Conservation (phyloP, 331 rosid genomes). For the Spiraea crenata region DNA sequence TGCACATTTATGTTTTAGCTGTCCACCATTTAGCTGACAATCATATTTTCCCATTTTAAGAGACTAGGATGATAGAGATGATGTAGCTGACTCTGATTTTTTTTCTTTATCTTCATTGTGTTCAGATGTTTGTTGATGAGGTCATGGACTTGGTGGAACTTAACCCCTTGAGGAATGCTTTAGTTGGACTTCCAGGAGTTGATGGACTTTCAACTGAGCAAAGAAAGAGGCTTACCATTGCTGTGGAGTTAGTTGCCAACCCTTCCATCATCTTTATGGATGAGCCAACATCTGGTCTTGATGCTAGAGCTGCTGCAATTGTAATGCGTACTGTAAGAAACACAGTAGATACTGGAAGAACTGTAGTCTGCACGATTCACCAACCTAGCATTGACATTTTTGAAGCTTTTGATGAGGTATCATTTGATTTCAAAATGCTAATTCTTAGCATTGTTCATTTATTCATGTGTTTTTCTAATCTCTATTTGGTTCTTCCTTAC, state of each 20-base stretch:
- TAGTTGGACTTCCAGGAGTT: constrained; percentile 45
- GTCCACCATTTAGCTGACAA: neutral
- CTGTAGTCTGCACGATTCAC: constrained; percentile 45
- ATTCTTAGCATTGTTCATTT: neutral
- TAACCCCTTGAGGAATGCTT: constrained; percentile 29
- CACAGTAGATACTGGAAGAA: constrained; percentile 43
- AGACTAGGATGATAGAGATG: constrained; percentile 3
- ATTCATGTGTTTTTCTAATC: neutral
- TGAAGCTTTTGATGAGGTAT: constrained; percentile 48
- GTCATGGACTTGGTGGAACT: constrained; percentile 40
- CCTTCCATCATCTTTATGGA: constrained; percentile 48
- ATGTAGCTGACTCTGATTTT: constrained; percentile 18
- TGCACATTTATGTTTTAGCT: neutral
- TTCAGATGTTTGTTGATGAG: constrained; percentile 40
- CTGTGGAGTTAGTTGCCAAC: constrained; percentile 44
- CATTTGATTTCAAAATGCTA: neutral
- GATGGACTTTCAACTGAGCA: constrained; percentile 42
- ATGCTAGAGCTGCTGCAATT: constrained; percentile 40
- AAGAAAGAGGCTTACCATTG: constrained; percentile 42
- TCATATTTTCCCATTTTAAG: neutral
- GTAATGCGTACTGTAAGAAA: constrained; percentile 47
- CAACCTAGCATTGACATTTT: constrained; percentile 48
- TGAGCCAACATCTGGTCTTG: constrained; percentile 48
- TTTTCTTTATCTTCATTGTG: neutral
- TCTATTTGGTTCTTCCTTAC: neutral